Percentiles rank a stretch among this genome's conserved stretches.
Conservation (phyloP, 169 alveolate genomes). For the Ichthyophthirius multifiliis region DNA sequence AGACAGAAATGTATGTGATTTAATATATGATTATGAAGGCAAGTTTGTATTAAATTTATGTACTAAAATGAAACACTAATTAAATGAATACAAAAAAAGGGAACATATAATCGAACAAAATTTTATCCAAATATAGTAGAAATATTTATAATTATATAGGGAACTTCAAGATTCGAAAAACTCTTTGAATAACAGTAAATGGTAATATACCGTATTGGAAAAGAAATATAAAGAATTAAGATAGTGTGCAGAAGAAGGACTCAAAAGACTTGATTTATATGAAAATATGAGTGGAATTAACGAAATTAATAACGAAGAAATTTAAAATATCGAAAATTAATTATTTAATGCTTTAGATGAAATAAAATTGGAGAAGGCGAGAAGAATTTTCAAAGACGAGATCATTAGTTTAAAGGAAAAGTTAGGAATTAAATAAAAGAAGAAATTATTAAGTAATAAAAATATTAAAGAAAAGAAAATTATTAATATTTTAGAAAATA, state of each 20-base stretch:
- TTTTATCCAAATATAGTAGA: neutral
- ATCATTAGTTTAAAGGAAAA: neutral
- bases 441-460: too few relatives aligned
- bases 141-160: neutral
- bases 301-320: neutral
- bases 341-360: neutral
- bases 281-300: constrained; percentile 8
- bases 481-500: too few relatives aligned
- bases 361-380: neutral
- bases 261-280: constrained; percentile 4
- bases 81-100: neutral
- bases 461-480: too few relatives aligned
- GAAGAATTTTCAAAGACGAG: constrained; percentile 6
- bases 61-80: neutral
- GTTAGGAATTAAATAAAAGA: neutral
- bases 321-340: neutral
- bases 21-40: constrained; percentile 3
- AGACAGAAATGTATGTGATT: neutral
- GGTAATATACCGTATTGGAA: neutral
- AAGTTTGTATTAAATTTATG: neutral
- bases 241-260: neutral
- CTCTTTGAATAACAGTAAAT: neutral
- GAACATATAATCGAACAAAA: neutral
- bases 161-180: neutral
- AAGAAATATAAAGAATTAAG: constrained; percentile 1